Base-by-base conservation (phyloP, 176 grass and related monocot species). In the Musa acuminata region DNA sequence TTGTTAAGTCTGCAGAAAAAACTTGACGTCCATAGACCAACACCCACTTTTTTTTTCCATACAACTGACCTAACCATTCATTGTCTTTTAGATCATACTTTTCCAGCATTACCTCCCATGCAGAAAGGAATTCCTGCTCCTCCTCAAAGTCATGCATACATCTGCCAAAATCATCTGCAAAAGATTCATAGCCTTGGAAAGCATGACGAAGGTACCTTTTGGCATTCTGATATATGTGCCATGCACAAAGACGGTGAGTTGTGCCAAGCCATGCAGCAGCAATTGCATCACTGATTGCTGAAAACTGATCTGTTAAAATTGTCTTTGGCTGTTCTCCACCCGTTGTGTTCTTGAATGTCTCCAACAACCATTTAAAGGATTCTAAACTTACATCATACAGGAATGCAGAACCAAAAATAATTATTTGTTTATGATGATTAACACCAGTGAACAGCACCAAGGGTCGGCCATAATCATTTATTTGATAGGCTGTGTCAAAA, bases 61-160 rank as follows among this genome's bases (percentile, higher is more conserved):
- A 92, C 62, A 96, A 82, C 77, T 92, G 89, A 78, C 55, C 73
- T 68, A 92, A 63, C 92, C 92, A 96, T 14, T 92, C 87, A 27
- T 92, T 89, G 64, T 87, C 82, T 70, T 96, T 92, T 14, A 96
- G 52, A 82, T 84, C 86, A 80, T 96, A 92, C 75, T 89, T 96
- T 57, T 66, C 89, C 49, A 53, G 84, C 69, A 96, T 73, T 14
- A 75, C 80, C 54, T 84, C 80, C 92, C 92, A 96, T 62, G 78
- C 75, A 43, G 83, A 78, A 17, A 84, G 58, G 70, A 96, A 89
- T 49, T 84, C 83, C 9, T 71, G 82, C 75, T 96, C 89, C 68
- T 91, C 89, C 67, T 89, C 87, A 63, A 54, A 86, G 52, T 79
- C 84, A 69, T 92, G 85, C 72, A 92, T 58, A 72, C 80, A 89